Percentiles rank a stretch among this genome's conserved stretches.
These are phyloP conservation scores for Penicillium polonicum DNA, from an alignment of 2,329 filamentous ascomycete species.

Conservation along the genomic window DNA sequence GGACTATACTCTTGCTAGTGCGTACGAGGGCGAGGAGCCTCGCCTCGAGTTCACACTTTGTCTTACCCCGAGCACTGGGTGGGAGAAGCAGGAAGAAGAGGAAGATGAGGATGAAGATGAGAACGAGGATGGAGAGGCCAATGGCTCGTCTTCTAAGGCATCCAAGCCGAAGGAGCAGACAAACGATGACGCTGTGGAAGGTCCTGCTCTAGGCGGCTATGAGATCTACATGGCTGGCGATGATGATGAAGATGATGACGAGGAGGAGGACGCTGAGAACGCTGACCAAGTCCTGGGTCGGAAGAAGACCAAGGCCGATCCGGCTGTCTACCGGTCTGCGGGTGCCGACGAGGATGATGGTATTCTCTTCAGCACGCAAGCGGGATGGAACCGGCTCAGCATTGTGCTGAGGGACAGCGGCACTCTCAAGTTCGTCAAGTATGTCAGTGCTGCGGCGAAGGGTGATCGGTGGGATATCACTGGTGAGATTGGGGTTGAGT, in stretches of 20 bases:
- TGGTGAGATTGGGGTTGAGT: slow-evolving; percentile 71
- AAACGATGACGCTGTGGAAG: slow-evolving; percentile 29
- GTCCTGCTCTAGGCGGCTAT: slow-evolving; percentile 50
- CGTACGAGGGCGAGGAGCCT: slow-evolving; percentile 68
- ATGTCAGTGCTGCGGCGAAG: slow-evolving; percentile 76
- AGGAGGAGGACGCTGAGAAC: slow-evolving; percentile 34
- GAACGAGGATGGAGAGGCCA: slow-evolving; percentile 37
- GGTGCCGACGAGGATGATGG: slow-evolving; percentile 68
- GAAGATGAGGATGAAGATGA: slow-evolving; percentile 46
- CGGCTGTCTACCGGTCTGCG: slow-evolving; percentile 80
- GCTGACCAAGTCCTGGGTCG: slow-evolving; percentile 34
- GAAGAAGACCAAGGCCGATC: slow-evolving; percentile 56
- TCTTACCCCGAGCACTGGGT: slow-evolving; percentile 79
- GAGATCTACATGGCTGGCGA: slow-evolving; percentile 87
- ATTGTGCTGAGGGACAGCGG: slow-evolving; percentile 86
- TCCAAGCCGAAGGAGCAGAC: slow-evolving; percentile 38
- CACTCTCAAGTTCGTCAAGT: slow-evolving; percentile 91
- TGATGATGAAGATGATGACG: slow-evolving; percentile 66
- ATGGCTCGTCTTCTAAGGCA: slow-evolving; percentile 19
- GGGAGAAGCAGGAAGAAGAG: slow-evolving; percentile 69
- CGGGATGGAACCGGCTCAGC: slow-evolving; percentile 85
- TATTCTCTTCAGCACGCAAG: slow-evolving; percentile 66
- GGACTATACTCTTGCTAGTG: slow-evolving; percentile 91
- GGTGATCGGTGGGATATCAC: slow-evolving; percentile 93
- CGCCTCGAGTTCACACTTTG: slow-evolving; percentile 84